A percentile compares a stretch with the other conserved stretches of the same genome.
Conservation (phyloP, 2,329 filamentous ascomycete genomes). For the Colletotrichum chlorophyti region DNA sequence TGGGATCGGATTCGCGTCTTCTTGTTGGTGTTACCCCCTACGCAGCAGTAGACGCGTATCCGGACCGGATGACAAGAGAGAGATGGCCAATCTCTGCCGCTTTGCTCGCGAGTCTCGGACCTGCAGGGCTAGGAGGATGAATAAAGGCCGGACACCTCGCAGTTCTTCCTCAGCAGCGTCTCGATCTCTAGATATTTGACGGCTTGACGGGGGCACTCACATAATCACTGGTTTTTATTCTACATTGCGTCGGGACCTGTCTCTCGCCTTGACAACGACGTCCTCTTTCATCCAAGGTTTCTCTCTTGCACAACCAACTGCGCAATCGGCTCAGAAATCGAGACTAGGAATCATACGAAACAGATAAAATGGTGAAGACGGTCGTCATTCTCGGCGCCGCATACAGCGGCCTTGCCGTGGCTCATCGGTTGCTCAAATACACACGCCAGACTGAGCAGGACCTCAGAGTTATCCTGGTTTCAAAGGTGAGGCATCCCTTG, state of each 20-base stretch:
- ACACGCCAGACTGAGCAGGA: conserved; percentile 50
- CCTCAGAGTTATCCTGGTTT: conserved; percentile 61
- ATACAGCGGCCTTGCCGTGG: conserved; percentile 58
- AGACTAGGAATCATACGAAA: background rate
- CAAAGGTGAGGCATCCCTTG: conserved; percentile 49
- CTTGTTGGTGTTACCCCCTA: no score
- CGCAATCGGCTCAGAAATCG: no score
- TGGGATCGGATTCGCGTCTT: background rate
- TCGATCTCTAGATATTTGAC: background rate
- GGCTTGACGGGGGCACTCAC: background rate
- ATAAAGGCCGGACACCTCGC: conserved; percentile 14
- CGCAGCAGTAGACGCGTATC: conserved; percentile 4
- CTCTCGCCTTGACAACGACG: no score
- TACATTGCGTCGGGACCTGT: background rate
- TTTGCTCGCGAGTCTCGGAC: conserved; percentile 12
- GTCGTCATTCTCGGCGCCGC: conserved; percentile 62
- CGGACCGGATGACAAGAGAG: background rate
- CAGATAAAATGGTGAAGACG: conserved; percentile 53
- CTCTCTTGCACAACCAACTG: no score
- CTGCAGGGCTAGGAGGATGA: background rate
- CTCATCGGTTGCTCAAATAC: conserved; percentile 62
- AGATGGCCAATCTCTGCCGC: background rate
- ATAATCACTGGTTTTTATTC: background rate
- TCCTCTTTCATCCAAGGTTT: no score
- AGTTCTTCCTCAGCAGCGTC: no score